phyloP scores from a whole-genome alignment of 1,139 yeast species.

The Yamadazyma spencermartinsiae region DNA sequence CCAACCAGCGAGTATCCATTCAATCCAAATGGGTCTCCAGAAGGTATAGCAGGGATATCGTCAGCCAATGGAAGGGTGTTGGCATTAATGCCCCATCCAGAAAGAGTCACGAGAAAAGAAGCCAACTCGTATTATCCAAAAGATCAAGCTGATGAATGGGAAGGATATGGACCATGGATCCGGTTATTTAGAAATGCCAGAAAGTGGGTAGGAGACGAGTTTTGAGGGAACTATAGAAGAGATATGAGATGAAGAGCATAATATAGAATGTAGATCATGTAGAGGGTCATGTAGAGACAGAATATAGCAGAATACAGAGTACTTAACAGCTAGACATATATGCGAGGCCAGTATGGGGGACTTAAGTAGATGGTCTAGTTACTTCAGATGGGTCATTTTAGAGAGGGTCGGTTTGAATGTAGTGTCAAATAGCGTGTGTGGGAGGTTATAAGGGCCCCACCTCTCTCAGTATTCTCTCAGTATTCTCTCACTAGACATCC shows the following conservation, averaged over 20 bases:
- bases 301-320: too few species aligned
- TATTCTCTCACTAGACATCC: too few species aligned
- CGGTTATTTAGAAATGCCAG: constrained; percentile 91
- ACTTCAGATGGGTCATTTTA: too few species aligned
- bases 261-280: background rate
- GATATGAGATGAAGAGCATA: background rate
- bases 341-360: too few species aligned
- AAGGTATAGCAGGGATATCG: constrained; percentile 90
- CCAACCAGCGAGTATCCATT: constrained; percentile 82
- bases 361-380: too few species aligned
- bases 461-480: too few species aligned
- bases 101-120: constrained; percentile 86
- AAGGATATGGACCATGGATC: constrained; percentile 90
- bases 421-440: too few species aligned
- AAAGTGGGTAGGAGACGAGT: constrained; percentile 75
- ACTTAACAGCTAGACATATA: too few species aligned
- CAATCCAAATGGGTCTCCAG: constrained; percentile 96
- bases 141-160: constrained; percentile 65
- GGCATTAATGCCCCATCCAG: constrained; percentile 99
- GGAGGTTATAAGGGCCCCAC: too few species aligned
- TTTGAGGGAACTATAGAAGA: constrained; percentile 12
- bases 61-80: constrained; percentile 92
- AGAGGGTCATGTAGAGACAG: background rate
- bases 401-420: too few species aligned
- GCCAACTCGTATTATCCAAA: constrained; percentile 89